Evolutionary conservation across 1,284 basidiomycete species (phyloP).

Genomic region (Cutaneotrichosporon sp.): DNA sequence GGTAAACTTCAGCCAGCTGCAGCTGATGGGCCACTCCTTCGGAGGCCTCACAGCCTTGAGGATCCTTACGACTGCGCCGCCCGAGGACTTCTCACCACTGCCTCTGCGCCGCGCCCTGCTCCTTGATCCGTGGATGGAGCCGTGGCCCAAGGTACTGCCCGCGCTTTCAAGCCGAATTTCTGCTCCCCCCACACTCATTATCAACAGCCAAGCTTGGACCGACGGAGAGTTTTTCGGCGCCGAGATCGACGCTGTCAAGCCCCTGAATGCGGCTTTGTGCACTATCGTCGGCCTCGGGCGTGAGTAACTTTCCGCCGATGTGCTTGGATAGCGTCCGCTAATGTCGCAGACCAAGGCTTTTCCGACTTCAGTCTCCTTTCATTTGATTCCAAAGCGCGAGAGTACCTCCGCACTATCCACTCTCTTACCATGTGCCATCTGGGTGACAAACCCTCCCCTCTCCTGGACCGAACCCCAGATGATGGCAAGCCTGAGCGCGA

Average conservation of each 20-base stretch:
- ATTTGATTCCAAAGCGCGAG: neutral
- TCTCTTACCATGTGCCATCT: neutral
- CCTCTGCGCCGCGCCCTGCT: conserved; percentile 56
- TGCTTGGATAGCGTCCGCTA: neutral
- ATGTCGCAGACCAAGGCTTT: conserved; percentile 38
- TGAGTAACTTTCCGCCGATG: conserved; percentile 20
- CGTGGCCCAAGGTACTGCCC: conserved; percentile 45
- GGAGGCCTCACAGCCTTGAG: conserved; percentile 49
- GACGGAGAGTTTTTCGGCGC: conserved; percentile 66
- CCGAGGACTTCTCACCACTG: conserved; percentile 45
- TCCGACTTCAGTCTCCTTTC: conserved; percentile 31
- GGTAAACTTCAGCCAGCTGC: conserved; percentile 49
- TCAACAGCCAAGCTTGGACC: conserved; percentile 69
- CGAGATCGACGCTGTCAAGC: conserved; percentile 54
- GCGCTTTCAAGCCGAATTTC: neutral
- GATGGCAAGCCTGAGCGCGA: neutral
- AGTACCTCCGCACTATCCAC: neutral
- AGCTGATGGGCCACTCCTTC: conserved; percentile 67
- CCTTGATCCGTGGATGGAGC: conserved; percentile 75
- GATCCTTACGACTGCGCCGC: conserved; percentile 4
- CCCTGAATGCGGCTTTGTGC: conserved; percentile 29
- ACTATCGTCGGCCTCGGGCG: conserved; percentile 36
- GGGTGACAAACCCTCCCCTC: neutral
- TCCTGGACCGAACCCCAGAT: neutral
- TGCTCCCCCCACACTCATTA: conserved; percentile 53